A percentile compares a stretch with the other conserved stretches of the same genome.
These are phyloP conservation scores for Cinnamomum chago DNA, from an alignment of 164 flowering plant genomes.

Conservation along the genomic window DNA sequence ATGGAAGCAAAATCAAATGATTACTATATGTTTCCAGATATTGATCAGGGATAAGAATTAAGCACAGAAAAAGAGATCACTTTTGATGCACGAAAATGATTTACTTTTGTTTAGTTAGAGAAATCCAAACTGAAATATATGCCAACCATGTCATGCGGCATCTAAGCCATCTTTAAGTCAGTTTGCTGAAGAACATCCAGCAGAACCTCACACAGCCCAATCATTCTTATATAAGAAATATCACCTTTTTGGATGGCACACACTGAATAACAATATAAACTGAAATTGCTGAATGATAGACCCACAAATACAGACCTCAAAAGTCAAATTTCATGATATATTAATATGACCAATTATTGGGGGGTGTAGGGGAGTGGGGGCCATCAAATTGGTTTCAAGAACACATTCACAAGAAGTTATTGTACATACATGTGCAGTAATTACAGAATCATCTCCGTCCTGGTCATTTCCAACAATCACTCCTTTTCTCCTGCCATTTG, in stretches of 20 bases:
- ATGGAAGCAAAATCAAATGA: not conserved
- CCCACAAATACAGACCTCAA: not conserved
- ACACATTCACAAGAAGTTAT: not conserved
- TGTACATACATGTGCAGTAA: conserved; percentile 70
- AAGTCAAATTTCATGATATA: too few species aligned
- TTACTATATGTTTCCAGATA: not conserved
- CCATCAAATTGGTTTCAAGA: not conserved
- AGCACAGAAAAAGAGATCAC: not conserved
- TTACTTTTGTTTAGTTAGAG: too few species aligned
- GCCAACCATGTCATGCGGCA: not conserved
- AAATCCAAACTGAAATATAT: not conserved
- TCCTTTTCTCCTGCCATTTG: conserved; percentile 85
- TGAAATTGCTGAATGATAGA: not conserved
- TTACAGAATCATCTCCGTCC: conserved; percentile 89
- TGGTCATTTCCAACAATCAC: conserved; percentile 94
- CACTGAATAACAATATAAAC: too few species aligned
- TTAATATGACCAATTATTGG: too few species aligned
- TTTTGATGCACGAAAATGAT: too few species aligned
- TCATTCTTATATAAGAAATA: not conserved
- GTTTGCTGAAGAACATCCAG: not conserved
- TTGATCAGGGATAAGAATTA: not conserved
- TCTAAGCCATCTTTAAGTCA: not conserved
- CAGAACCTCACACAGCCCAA: not conserved
- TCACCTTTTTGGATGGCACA: not conserved
- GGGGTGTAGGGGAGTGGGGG: not conserved